Percentiles rank a stretch among this genome's conserved stretches.
Evolutionary conservation across 176 grass and related monocot genomes (phyloP).

Genomic region (Chrysopogon serrulatus): DNA sequence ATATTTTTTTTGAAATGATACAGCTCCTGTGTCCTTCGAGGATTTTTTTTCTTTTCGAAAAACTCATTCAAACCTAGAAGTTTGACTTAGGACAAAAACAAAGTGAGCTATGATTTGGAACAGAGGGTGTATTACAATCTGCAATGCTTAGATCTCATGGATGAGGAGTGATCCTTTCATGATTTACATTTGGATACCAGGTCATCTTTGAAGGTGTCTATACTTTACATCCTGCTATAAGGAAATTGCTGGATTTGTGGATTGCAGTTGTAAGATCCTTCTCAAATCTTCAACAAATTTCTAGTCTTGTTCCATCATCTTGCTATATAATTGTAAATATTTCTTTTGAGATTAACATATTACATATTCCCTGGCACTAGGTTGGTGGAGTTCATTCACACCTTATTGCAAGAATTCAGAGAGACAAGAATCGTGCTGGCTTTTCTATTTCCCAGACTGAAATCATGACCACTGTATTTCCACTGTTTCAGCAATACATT

Average conservation of each 20-base stretch:
- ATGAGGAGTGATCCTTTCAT: slow-evolving; percentile 4
- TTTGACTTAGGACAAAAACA: not conserved
- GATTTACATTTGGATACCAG: slow-evolving; percentile 38
- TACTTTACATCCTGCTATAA: slow-evolving; percentile 89
- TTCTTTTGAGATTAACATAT: slow-evolving; percentile 23
- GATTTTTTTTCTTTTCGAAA: not conserved
- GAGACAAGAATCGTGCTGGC: slow-evolving; percentile 86
- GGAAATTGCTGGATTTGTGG: slow-evolving; percentile 93
- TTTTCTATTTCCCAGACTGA: slow-evolving; percentile 90
- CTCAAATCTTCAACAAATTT: slow-evolving; percentile 19
- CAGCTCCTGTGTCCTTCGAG: not conserved
- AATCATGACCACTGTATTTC: slow-evolving; percentile 97
- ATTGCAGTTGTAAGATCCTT: slow-evolving; percentile 95
- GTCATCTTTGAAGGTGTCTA: slow-evolving; percentile 99
- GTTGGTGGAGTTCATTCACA: slow-evolving; percentile 99
- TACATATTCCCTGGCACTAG: slow-evolving; percentile 44
- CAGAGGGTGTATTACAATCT: not conserved
- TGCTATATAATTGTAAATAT: slow-evolving; percentile 5
- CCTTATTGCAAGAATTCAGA: slow-evolving; percentile 94
- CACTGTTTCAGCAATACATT: slow-evolving; percentile 92
- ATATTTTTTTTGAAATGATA: not conserved
- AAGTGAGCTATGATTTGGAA: not conserved
- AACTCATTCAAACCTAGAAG: not conserved
- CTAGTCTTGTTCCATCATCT: not conserved
- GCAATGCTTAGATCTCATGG: not conserved